Percentiles rank a stretch among this genome's conserved stretches.
Conservation (phyloP, 176 grass and related monocot genomes). For the Luzula sylvatica region DNA sequence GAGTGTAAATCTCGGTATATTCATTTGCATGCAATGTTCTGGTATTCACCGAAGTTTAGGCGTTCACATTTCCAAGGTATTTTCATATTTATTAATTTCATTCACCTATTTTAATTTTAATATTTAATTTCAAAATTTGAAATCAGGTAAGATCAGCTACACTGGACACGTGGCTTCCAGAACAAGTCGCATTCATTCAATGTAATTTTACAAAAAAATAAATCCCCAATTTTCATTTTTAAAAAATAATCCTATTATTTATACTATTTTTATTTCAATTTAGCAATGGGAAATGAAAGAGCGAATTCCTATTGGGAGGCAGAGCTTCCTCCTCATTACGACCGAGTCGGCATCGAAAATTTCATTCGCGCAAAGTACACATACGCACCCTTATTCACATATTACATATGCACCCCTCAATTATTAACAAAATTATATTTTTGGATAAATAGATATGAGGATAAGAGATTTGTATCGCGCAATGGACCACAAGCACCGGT, state of each 20-base stretch:
- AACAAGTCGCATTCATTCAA: slow-evolving; percentile 99
- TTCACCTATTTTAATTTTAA: slow-evolving; percentile 9
- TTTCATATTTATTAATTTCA: not conserved
- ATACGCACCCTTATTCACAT: not conserved
- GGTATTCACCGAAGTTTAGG: slow-evolving; percentile 98
- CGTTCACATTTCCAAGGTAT: slow-evolving; percentile 98
- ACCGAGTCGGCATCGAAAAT: slow-evolving; percentile 92
- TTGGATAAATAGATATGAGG: slow-evolving; percentile 66
- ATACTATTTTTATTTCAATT: slow-evolving; percentile 21
- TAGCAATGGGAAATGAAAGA: slow-evolving; percentile 98
- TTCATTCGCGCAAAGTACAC: slow-evolving; percentile 95
- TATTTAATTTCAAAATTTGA: not conserved
- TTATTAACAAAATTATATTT: not conserved
- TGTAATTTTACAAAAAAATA: slow-evolving; percentile 27
- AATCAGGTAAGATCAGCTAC: slow-evolving; percentile 89
- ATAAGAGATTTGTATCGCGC: slow-evolving; percentile 90
- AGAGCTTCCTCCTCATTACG: slow-evolving; percentile 88
- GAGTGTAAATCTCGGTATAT: slow-evolving; percentile 94
- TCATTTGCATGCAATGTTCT: slow-evolving; percentile 97
- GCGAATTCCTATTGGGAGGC: slow-evolving; percentile 96
- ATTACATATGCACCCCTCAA: not conserved
- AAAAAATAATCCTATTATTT: slow-evolving; percentile 7
- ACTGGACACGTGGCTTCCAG: slow-evolving; percentile 95
- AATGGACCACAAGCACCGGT: slow-evolving; percentile 40
- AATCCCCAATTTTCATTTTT: slow-evolving; percentile 6